Percentiles rank a stretch among this genome's conserved stretches.
These are phyloP conservation scores for Paracoccidioides brasiliensis DNA, from an alignment of 2,329 filamentous ascomycete species.

Conservation along the genomic window DNA sequence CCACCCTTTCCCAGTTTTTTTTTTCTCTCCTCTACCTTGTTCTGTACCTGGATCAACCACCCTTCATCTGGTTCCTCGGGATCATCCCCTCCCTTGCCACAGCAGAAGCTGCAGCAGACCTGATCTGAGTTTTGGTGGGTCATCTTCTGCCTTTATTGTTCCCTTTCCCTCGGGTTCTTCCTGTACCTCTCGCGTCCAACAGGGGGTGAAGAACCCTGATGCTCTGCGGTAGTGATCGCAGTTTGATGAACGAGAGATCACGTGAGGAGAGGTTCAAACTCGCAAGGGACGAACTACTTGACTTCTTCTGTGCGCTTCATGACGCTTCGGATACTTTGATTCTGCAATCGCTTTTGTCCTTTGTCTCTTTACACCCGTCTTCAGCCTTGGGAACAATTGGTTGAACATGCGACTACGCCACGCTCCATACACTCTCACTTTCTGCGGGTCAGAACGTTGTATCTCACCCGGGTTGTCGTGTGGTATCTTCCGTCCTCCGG, in stretches of 20 bases:
- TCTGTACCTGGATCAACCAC: background rate
- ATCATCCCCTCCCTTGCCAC: background rate
- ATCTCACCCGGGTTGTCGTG: background rate
- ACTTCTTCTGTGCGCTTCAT: background rate
- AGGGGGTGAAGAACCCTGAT: background rate
- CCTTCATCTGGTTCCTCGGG: background rate
- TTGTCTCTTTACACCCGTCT: background rate
- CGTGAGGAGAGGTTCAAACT: background rate
- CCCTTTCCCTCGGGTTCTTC: background rate
- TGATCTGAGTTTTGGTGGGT: background rate
- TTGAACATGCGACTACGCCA: background rate
- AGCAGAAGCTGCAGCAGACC: background rate
- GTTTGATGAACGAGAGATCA: background rate
- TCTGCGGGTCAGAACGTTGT: background rate
- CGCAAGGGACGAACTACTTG: background rate
- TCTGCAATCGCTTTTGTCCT: background rate
- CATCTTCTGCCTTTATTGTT: background rate
- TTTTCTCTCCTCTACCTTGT: background rate
- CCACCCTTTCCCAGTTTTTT: background rate
- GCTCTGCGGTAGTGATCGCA: background rate
- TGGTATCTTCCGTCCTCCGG: background rate
- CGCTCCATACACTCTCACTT: background rate
- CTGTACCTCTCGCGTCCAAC: background rate
- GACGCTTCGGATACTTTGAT: background rate
- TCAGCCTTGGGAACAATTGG: background rate